These are phyloP conservation scores for Alternaria sp. DNA, from an alignment of 2,329 filamentous ascomycete species.

Conservation along the genomic window DNA sequence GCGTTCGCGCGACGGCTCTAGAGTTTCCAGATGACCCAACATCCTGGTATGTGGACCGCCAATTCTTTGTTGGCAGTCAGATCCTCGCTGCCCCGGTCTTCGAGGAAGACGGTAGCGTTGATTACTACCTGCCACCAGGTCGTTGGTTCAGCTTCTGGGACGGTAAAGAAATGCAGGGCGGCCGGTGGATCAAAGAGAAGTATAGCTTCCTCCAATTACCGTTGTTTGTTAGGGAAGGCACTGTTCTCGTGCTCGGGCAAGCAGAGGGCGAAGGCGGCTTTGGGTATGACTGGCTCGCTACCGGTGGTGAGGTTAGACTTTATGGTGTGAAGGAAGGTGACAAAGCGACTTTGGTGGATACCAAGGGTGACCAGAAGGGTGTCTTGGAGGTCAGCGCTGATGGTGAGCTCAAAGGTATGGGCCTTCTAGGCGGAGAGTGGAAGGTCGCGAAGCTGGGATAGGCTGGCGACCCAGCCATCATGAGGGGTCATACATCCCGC, in stretches of 20 bases:
- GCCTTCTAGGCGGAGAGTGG: conserved; percentile 45
- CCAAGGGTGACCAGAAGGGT: conserved; percentile 38
- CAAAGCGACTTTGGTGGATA: conserved; percentile 45
- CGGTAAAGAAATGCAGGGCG: conserved; percentile 49
- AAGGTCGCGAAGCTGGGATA: conserved; percentile 38
- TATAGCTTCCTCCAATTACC: conserved; percentile 50
- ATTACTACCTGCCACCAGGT: conserved; percentile 68
- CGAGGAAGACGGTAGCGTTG: conserved; percentile 66
- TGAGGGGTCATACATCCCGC: background rate
- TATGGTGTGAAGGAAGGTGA: conserved; percentile 47
- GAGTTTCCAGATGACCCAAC: conserved; percentile 76
- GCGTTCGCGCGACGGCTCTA: conserved; percentile 67
- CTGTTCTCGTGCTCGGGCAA: conserved; percentile 49
- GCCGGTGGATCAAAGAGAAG: conserved; percentile 53
- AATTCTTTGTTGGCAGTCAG: conserved; percentile 74
- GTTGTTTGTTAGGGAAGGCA: conserved; percentile 51
- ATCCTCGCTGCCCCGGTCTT: conserved; percentile 71
- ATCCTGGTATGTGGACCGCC: conserved; percentile 70
- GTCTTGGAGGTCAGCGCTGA: conserved; percentile 35
- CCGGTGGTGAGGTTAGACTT: conserved; percentile 47
- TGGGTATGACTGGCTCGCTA: conserved; percentile 50
- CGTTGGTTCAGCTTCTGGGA: conserved; percentile 60
- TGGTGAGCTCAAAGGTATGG: conserved; percentile 38
- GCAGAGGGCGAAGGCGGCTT: conserved; percentile 48
- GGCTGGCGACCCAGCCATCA: conserved; percentile 6